phyloP scores from a whole-genome alignment of 2,329 filamentous ascomycete species.

The Ophiognomonia clavigignenti-juglandacearum region DNA sequence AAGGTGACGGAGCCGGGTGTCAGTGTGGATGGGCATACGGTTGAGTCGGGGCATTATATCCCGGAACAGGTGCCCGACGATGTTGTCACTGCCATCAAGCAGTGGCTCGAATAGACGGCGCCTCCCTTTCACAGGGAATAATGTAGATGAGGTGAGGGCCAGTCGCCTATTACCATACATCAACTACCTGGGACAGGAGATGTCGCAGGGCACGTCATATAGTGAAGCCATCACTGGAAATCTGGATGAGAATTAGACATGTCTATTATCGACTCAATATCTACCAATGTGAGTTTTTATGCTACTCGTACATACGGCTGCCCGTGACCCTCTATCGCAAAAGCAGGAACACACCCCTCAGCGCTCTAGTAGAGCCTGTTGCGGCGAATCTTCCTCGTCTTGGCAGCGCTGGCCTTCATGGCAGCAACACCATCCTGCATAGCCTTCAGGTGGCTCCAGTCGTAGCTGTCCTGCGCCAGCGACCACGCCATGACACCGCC shows the following conservation, averaged over 20 bases:
- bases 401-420: background rate
- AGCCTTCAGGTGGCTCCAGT: conserved; percentile 37
- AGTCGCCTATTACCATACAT: too few relatives aligned
- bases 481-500: conserved; percentile 52
- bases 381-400: conserved; percentile 2
- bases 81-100: conserved; percentile 34
- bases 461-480: conserved; percentile 42
- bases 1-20: conserved; percentile 34
- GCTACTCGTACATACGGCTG: too few relatives aligned
- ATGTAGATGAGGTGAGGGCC: too few relatives aligned
- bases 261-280: too few relatives aligned
- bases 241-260: too few relatives aligned
- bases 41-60: conserved; percentile 45
- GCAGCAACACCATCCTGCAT: conserved; percentile 30
- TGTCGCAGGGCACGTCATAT: too few relatives aligned
- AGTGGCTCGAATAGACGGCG: conserved; percentile 25
- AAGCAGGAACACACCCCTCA: too few relatives aligned
- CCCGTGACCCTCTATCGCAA: too few relatives aligned
- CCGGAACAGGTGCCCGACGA: conserved; percentile 47
- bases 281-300: too few relatives aligned
- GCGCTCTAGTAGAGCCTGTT: too few relatives aligned
- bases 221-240: too few relatives aligned
- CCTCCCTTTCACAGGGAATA: background rate
- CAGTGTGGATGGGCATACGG: conserved; percentile 32
- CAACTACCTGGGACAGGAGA: too few relatives aligned